These are phyloP conservation scores for Hygrophorus pudorinus DNA, from an alignment of 768 basidiomycete genomes.

Conservation along the genomic window DNA sequence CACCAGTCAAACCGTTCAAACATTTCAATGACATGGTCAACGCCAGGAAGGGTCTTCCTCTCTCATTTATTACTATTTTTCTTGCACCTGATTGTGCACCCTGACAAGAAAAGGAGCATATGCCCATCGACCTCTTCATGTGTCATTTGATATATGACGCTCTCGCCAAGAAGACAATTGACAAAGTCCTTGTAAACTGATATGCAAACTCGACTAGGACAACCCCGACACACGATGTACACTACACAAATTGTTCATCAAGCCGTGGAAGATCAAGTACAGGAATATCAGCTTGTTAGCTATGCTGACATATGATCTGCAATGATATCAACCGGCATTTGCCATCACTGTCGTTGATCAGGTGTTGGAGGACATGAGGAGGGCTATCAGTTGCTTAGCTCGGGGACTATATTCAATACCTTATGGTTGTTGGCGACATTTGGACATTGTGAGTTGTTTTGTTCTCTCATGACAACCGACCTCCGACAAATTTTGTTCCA, in stretches of 20 bases:
- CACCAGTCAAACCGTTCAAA: too few species aligned
- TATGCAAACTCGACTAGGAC: slow-evolving; percentile 97
- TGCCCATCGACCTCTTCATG: slow-evolving; percentile 87
- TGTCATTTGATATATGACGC: slow-evolving; percentile 93
- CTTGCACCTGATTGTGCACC: slow-evolving; percentile 90
- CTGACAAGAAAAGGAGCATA: slow-evolving; percentile 73
- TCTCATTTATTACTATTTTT: too few species aligned
- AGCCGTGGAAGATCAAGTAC: slow-evolving; percentile 96
- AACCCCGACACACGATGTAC: slow-evolving; percentile 48
- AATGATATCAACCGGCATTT: slow-evolving; percentile 88
- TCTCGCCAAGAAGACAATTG: slow-evolving; percentile 85
- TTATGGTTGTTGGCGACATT: slow-evolving; percentile 93
- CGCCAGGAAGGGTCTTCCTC: too few species aligned
- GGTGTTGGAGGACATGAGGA: slow-evolving; percentile 84
- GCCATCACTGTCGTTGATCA: slow-evolving; percentile 86
- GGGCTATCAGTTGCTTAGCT: slow-evolving; percentile 84
- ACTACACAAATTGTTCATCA: slow-evolving; percentile 88
- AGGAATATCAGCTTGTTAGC: slow-evolving; percentile 82
- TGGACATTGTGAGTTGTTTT: slow-evolving; percentile 75
- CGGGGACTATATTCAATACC: slow-evolving; percentile 83
- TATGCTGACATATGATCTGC: slow-evolving; percentile 91
- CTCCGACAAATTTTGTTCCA: slow-evolving; percentile 19
- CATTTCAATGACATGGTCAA: too few species aligned
- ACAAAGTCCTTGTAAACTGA: slow-evolving; percentile 88
- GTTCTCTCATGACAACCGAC: not conserved